Percentiles rank a stretch among this genome's conserved stretches.
Evolutionary conservation across 2,329 filamentous ascomycete species (phyloP).

Genomic region (Botryotinia globosa): DNA sequence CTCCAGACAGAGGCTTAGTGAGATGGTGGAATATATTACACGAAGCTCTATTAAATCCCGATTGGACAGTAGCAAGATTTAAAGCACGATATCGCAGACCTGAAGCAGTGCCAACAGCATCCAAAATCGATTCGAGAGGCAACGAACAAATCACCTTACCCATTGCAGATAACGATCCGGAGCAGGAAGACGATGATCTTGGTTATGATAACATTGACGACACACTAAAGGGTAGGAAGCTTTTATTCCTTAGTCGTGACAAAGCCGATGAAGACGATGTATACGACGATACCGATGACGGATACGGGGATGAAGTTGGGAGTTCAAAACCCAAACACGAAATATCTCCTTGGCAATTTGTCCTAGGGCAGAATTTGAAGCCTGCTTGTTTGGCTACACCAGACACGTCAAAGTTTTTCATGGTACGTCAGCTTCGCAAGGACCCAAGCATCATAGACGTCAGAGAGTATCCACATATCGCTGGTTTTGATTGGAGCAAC

Average conservation of each 20-base stretch:
- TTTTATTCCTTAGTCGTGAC: neutral
- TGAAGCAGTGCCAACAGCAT: too few relatives aligned
- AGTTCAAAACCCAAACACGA: neutral
- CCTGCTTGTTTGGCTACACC: constrained; percentile 3
- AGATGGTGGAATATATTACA: constrained; percentile 5
- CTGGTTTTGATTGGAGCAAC: constrained; percentile 22
- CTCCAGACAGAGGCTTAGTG: neutral
- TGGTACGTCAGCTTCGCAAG: constrained; percentile 11
- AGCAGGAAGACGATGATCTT: neutral
- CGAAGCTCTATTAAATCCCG: neutral
- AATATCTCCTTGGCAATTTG: constrained; percentile 21
- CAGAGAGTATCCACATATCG: constrained; percentile 18
- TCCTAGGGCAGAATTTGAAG: constrained; percentile 13
- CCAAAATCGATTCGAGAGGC: neutral
- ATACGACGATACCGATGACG: neutral
- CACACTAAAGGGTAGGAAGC: neutral
- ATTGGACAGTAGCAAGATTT: neutral
- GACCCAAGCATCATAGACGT: constrained; percentile 11
- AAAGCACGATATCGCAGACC: neutral
- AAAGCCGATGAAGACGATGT: neutral
- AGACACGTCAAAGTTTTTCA: constrained; percentile 24
- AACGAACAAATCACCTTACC: neutral
- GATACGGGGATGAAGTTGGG: neutral
- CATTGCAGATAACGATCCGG: neutral
- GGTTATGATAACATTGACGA: neutral